These are phyloP conservation scores for apple (Malus domestica) DNA, from an alignment of 306 rosid species.

Conservation along the genomic window DNA sequence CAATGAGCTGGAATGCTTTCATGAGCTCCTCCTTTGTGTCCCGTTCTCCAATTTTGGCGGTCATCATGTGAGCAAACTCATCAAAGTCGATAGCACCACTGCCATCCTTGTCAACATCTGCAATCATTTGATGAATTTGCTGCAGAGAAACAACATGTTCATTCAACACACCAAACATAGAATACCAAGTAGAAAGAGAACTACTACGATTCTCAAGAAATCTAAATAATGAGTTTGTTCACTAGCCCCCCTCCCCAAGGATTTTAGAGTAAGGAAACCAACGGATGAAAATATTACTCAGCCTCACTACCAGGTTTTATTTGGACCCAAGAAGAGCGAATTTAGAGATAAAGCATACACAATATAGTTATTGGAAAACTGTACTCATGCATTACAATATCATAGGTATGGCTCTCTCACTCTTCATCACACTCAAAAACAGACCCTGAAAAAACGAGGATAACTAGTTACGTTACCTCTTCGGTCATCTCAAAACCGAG, in stretches of 20 bases:
- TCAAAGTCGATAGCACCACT: slow-evolving; percentile 95
- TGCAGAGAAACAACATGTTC: slow-evolving; percentile 31
- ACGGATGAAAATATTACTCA: not conserved
- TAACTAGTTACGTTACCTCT: slow-evolving; percentile 46
- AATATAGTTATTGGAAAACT: not conserved
- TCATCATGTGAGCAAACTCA: slow-evolving; percentile 92
- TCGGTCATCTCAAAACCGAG: slow-evolving; percentile 99
- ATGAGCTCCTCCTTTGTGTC: slow-evolving; percentile 88
- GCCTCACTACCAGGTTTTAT: not conserved
- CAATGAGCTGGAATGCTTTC: slow-evolving; percentile 86
- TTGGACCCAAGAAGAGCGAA: not conserved
- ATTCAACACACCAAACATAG: not conserved
- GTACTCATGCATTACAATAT: too few species aligned
- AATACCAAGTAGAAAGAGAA: not conserved
- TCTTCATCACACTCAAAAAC: not conserved
- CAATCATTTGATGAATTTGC: slow-evolving; percentile 93
- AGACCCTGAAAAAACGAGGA: not conserved
- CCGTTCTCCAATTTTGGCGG: slow-evolving; percentile 94
- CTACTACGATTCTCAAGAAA: not conserved
- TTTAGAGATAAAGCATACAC: not conserved
- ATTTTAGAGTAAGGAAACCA: not conserved
- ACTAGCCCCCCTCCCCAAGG: not conserved
- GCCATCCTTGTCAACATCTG: slow-evolving; percentile 97
- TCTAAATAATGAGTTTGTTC: not conserved
- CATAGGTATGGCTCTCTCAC: not conserved